Evolutionary conservation across 345 rosid species (phyloP), one percentile per base, ranked within the genome.

Genomic region (Pseudoturritis turrita): DNA sequence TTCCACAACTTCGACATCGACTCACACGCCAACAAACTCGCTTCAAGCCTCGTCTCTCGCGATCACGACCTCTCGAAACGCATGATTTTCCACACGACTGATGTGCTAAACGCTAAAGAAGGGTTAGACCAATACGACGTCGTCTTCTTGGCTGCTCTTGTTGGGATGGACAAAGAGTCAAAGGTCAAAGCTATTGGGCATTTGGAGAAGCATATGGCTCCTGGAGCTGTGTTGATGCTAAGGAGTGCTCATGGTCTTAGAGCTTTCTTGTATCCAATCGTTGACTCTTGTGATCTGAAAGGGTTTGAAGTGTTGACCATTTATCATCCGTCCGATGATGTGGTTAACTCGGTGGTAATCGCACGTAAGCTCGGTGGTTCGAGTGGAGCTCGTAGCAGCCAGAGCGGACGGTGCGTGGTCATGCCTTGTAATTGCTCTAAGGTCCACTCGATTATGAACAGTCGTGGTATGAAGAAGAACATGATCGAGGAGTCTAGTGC

Each of bases 201-300:
- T 69, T 68, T 92, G 79, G 82, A 77, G 22, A 83, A 78, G 29
- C 43, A 71, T 41, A 89, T 89, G 98, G 83, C 85, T 59, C 87
- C 86, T 0, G 91, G 83, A 7, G 87, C 95, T 29, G 44, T 87
- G 14, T 33, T 89, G 57, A 77, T 92, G 95, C 72, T 88, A 19
- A 82, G 98, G 79, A 94, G 98, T 64, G 96, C 98, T 11, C 91
- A 94, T 51, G 91, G 89, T 2, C 95, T 96, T 68, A 77, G 98
- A 59, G 91, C 88, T 57, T 91, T 94, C 55, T 93, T 94, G 29
- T 94, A 94, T 68, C 98, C 98, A 0, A 85, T 91, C 37, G 78
- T 94, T 41, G 83, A 91, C 53, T 82, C 86, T 37, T 71, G 64
- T 70, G 98, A 94, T 72, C 82, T 94, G 15, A 78, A 63, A 21